Evolutionary conservation across 352 stramenopile genomes (phyloP).

Genomic region (Pythium rhizo-oryzae): DNA sequence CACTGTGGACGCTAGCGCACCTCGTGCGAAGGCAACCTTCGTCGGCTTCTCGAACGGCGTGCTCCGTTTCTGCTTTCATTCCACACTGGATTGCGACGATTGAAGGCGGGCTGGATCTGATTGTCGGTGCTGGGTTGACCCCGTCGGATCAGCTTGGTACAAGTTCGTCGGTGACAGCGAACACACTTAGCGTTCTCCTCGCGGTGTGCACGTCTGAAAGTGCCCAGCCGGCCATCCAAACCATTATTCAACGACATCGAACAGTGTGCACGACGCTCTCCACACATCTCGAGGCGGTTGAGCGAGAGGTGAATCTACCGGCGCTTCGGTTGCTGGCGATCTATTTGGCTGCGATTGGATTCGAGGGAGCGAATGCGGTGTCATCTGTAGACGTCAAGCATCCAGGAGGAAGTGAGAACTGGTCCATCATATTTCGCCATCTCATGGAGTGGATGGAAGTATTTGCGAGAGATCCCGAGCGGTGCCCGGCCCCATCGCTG

Average conservation of each 20-base stretch:
- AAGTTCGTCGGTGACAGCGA: conserved; percentile 35
- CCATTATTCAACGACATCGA: conserved; percentile 22
- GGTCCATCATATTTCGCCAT: conserved; percentile 44
- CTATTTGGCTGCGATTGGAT: conserved; percentile 29
- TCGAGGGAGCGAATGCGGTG: not conserved
- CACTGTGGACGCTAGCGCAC: conserved; percentile 49
- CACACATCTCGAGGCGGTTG: conserved; percentile 52
- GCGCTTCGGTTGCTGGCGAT: conserved; percentile 50
- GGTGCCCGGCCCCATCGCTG: conserved; percentile 35
- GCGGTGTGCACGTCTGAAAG: conserved; percentile 12
- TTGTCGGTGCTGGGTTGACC: conserved; percentile 43
- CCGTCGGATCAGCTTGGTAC: conserved; percentile 38
- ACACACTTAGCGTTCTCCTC: conserved; percentile 49
- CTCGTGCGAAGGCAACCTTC: conserved; percentile 32
- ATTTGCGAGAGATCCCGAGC: conserved; percentile 49
- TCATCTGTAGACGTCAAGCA: not conserved
- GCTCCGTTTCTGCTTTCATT: conserved; percentile 5
- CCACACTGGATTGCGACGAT: conserved; percentile 42
- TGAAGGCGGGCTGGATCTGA: conserved; percentile 33
- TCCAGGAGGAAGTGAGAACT: conserved; percentile 33
- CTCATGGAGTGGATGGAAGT: conserved; percentile 81
- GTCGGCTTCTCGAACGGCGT: not conserved
- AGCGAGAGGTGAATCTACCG: conserved; percentile 46
- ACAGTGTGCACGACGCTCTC: conserved; percentile 47
- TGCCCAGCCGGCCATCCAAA: not conserved